Base-by-base conservation (phyloP, 1,139 yeast genomes). In the Suhomyces bolitotheri region DNA sequence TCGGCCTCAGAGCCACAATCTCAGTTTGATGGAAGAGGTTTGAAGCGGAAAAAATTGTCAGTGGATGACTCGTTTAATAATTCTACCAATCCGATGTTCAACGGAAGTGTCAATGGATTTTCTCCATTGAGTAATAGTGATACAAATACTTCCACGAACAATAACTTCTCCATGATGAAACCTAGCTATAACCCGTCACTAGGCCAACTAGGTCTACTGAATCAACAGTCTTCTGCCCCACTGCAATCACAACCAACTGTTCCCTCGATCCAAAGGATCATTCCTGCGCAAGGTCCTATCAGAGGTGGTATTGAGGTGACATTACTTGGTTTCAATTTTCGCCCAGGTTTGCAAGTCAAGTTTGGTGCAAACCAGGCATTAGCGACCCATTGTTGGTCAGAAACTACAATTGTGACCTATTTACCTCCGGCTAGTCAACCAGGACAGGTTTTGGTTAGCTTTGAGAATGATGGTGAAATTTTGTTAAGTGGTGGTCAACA, bases 221-320 rank as follows among this genome's bases (percentile, higher is more conserved):
- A 31, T 25, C 54, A 47, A 33, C 43, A 34, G 16, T 36, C 44
- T 15, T 17, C 7, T 16, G n/a, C 24, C 13, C 34, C 12, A 17
- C 33, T 25, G 12, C 22, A 33, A 7, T 19, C 14, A 7, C 36
- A 36, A 23, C 48, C 44, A 10, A 56, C 48, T 30, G 45, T 66
- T 15, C 90, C 92, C 2, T 62, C 75, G 0, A 82, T 88, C 40
- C 90, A 87, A 57, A 73, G 95, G 44, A 84, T 92, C 10, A 89
- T 92, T 39, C 98, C 98, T 1, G 83, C 95, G 0, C 95, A 86
- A 58, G 98, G 98, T 2, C 95, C 97, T 7, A 75, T 88, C 13
- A 76, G 96, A 49, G 98, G 98, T 44, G 98, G 98, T 29, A 84
- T 89, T 27, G 98, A 92, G 56, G 87, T 92, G 6, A 92, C 97